Percentiles rank a stretch among this genome's conserved stretches.
Evolutionary conservation across 768 basidiomycete species (phyloP).

Genomic region (Boletus huronensis): DNA sequence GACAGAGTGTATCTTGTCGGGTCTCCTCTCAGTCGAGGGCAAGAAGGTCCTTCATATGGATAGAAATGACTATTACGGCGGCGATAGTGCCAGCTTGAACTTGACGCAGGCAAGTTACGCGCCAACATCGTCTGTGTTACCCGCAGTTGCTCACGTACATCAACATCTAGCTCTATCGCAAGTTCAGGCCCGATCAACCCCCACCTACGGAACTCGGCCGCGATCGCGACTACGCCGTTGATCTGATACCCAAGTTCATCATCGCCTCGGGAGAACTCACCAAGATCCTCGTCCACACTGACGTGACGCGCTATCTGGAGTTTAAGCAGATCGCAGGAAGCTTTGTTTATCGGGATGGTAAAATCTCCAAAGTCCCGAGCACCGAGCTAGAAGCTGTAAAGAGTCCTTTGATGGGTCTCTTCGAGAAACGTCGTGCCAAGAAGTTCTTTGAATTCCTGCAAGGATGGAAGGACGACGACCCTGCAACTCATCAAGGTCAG

Average conservation of each 20-base stretch:
- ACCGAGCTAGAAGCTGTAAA: slow-evolving; percentile 96
- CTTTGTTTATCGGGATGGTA: slow-evolving; percentile 95
- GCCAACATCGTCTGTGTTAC: slow-evolving; percentile 1
- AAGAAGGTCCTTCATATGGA: slow-evolving; percentile 99
- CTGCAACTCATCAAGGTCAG: slow-evolving; percentile 92
- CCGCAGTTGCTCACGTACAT: slow-evolving; percentile 18
- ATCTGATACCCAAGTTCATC: slow-evolving; percentile 99
- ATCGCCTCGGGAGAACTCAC: slow-evolving; percentile 97
- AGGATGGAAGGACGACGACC: slow-evolving; percentile 91
- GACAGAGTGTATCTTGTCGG: slow-evolving; percentile 98
- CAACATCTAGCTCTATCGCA: slow-evolving; percentile 78
- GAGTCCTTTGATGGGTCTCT: slow-evolving; percentile 97
- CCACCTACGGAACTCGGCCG: slow-evolving; percentile 86
- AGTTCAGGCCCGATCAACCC: slow-evolving; percentile 78
- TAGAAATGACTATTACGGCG: slow-evolving; percentile 98
- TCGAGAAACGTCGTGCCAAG: slow-evolving; percentile 97
- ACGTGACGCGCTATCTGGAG: slow-evolving; percentile 97
- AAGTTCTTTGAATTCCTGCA: slow-evolving; percentile 99
- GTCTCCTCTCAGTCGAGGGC: slow-evolving; percentile 96
- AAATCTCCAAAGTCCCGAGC: slow-evolving; percentile 95
- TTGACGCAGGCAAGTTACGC: slow-evolving; percentile 77
- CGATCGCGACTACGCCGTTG: slow-evolving; percentile 96
- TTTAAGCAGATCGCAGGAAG: slow-evolving; percentile 99
- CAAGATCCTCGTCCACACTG: slow-evolving; percentile 97
- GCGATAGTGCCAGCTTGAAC: slow-evolving; percentile 95